Conservation (phyloP, 2,329 filamentous ascomycete species). For the Cryphonectria nitschkei region DNA sequence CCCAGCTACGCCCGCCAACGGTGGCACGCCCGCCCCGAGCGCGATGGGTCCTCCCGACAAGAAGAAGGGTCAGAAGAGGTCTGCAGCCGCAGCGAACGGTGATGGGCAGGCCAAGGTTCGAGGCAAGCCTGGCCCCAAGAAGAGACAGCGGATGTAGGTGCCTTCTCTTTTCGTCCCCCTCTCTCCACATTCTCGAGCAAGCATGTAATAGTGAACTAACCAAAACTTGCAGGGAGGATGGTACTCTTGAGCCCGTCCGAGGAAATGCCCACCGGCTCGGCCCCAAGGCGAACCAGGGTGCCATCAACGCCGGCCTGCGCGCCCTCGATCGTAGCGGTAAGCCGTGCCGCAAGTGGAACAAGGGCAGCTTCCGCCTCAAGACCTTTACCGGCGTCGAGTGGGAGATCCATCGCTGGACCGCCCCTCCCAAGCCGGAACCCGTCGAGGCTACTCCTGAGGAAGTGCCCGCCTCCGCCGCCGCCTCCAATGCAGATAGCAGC, state of each 20-base stretch:
- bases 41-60: constrained; percentile 67
- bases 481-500: constrained; percentile 54
- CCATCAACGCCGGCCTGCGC: constrained; percentile 94
- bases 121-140: constrained; percentile 93
- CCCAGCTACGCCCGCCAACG: constrained; percentile 61
- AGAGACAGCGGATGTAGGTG: constrained; percentile 91
- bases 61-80: constrained; percentile 76
- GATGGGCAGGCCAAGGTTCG: constrained; percentile 71
- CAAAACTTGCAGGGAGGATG: constrained; percentile 57
- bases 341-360: constrained; percentile 89
- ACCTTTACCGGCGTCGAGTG: constrained; percentile 89
- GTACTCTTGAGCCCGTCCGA: constrained; percentile 61
- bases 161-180: neutral
- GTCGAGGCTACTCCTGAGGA: constrained; percentile 49
- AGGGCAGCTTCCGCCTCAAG: constrained; percentile 81
- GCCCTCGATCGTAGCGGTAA: constrained; percentile 91
- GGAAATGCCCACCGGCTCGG: constrained; percentile 78
- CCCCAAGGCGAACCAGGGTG: constrained; percentile 94
- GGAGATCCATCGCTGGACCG: constrained; percentile 82
- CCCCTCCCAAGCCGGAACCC: constrained; percentile 62
- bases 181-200: neutral
- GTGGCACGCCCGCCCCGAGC: constrained; percentile 58
- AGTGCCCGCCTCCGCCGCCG: constrained; percentile 49
- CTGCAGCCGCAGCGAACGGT: constrained; percentile 67
- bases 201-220: constrained; percentile 11